Evolutionary conservation across 805 yeast species (phyloP).

Genomic region (Lachancea thermotolerans): DNA sequence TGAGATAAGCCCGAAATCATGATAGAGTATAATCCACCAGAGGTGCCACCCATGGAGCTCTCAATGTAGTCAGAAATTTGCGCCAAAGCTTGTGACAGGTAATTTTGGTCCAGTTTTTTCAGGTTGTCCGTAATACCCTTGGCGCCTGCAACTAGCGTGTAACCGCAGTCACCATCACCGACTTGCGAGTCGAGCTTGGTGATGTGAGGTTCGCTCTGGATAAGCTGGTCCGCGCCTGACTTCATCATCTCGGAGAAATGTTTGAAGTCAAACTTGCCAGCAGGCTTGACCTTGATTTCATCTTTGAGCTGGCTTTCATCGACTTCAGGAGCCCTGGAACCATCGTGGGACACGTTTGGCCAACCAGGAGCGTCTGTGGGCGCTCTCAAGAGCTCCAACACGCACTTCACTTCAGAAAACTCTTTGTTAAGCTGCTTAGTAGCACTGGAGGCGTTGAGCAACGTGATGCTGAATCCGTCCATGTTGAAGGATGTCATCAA

Average conservation of each 20-base stretch:
- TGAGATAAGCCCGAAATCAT: conserved; percentile 70
- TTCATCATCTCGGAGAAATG: conserved; percentile 34
- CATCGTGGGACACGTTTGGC: conserved; percentile 35
- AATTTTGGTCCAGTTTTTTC: conserved; percentile 34
- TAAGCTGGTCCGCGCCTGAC: conserved; percentile 45
- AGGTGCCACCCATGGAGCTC: conserved; percentile 94
- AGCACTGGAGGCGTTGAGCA: conserved; percentile 60
- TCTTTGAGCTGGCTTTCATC: conserved; percentile 27
- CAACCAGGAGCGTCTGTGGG: conserved; percentile 82
- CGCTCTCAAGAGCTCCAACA: conserved; percentile 55
- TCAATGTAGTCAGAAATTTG: conserved; percentile 79
- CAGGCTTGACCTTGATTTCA: conserved; percentile 29
- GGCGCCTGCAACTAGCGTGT: conserved; percentile 79
- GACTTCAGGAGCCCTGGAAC: conserved; percentile 26
- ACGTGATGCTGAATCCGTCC: conserved; percentile 83
- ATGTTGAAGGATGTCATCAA: conserved; percentile 87
- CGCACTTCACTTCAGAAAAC: conserved; percentile 28
- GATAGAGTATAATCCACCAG: conserved; percentile 89
- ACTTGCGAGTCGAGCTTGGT: conserved; percentile 82
- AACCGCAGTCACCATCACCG: conserved; percentile 98
- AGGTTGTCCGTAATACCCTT: conserved; percentile 57
- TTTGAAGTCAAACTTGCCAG: conserved; percentile 33
- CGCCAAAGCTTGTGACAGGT: conserved; percentile 51
- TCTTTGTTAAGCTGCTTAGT: conserved; percentile 32
- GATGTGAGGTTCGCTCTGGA: conserved; percentile 71